Percentiles rank a stretch among this genome's conserved stretches.
Conservation (phyloP, 2,329 filamentous ascomycete species). For the Zasmidium citrigriseum region DNA sequence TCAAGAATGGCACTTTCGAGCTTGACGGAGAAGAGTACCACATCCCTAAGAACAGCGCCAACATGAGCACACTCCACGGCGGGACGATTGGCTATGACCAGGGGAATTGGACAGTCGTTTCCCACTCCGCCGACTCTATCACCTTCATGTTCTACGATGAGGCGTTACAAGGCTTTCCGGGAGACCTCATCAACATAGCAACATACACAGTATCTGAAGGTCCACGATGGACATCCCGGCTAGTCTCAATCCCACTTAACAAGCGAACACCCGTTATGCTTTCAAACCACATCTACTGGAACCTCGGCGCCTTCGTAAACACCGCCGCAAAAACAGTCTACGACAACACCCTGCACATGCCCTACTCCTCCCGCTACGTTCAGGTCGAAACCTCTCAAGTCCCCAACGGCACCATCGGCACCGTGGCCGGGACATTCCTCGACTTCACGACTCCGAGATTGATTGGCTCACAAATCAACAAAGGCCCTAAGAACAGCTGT, state of each 20-base stretch:
- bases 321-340: conserved; percentile 64
- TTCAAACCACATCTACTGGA: conserved; percentile 76
- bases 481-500: conserved; percentile 49
- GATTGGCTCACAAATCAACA: conserved; percentile 21
- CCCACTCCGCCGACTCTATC: conserved; percentile 66
- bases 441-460: conserved; percentile 27
- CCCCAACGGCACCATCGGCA: conserved; percentile 41
- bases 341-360: conserved; percentile 72
- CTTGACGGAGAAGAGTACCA: conserved; percentile 49
- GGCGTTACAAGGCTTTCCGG: conserved; percentile 74
- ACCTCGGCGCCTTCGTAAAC: conserved; percentile 77
- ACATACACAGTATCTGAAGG: conserved; percentile 68
- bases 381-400: conserved; percentile 26
- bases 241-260: conserved; percentile 68
- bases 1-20: conserved; percentile 57
- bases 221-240: conserved; percentile 69
- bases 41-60: conserved; percentile 52
- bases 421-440: conserved; percentile 36
- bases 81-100: conserved; percentile 60
- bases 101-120: conserved; percentile 69
- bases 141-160: conserved; percentile 73
- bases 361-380: conserved; percentile 53
- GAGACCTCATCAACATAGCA: conserved; percentile 71
- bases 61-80: conserved; percentile 55
- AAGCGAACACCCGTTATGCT: conserved; percentile 82